Evolutionary conservation across 768 basidiomycete species (phyloP), one percentile per base, ranked within the genome.

Genomic region (Dioszegia crocea): DNA sequence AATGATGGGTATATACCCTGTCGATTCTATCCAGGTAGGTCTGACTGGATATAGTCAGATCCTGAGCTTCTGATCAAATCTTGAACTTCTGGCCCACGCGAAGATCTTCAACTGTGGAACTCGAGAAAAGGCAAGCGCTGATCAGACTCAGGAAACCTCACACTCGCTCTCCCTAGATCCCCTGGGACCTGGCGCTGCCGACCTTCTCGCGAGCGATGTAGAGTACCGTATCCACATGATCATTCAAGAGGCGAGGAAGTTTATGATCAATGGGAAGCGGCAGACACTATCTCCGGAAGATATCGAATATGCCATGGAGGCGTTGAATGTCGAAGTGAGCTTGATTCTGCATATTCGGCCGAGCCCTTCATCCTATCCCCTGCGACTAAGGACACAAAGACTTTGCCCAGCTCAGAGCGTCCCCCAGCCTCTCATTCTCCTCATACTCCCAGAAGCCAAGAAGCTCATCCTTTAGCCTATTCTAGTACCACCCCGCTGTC

Each of bases 221-320:
- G 96, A 98, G 73, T 97, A 97, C 78, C 82, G 96, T 59, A 84
- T 97, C 73, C 91, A 94, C 76, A 90, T 98, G 74, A 87, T 98
- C 40, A 83, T 57, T 14, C 79, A 93, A 88, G 94, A 98, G 83
- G 91, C 94, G 9, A 86, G 91, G 24, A 88, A 93, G 51, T 99
- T 94, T 78, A 96, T 94, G 89, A 84, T 91, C 23, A 92, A 98
- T 76, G 88, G 88, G 5, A 85, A 89, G 57, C 82, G 96, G 55
- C 91, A 88, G n/a, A 88, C 88, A 0, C 81, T 99, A 76, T 88
- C 86, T 9, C 88, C 91, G 5, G 82, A 85, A 23, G 96, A 99
- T 78, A 85, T 98, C 57, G 93, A 97, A 77, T 86, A 89, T 62
- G 96, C 96, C 1, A 81, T 99, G 46, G 89, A 90, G 61, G 90